Percentiles rank a stretch among this genome's conserved stretches.
phyloP scores from a whole-genome alignment of 495 filamentous ascomycete genomes.

The Neurospora discreta region DNA sequence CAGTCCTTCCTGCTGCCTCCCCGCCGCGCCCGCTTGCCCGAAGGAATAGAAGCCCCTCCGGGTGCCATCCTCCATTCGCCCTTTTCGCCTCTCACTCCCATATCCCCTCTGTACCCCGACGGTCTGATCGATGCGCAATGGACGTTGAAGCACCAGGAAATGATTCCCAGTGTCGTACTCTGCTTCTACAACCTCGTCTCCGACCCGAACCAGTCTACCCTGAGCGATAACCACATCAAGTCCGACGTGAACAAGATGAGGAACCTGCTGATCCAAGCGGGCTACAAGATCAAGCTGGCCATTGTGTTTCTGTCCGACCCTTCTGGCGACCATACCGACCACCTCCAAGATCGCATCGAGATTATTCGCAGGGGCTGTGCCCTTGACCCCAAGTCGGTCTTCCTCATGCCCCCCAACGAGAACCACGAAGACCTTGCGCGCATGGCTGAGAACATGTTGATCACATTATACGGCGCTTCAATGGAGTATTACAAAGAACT shows the following conservation, averaged over 20 bases:
- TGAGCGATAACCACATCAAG: slow-evolving; percentile 79
- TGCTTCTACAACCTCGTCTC: slow-evolving; percentile 61
- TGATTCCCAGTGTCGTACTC: slow-evolving; percentile 69
- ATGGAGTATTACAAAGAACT: slow-evolving; percentile 86
- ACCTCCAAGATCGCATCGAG: slow-evolving; percentile 53
- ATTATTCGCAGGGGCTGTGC: slow-evolving; percentile 66
- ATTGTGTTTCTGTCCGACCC: slow-evolving; percentile 68
- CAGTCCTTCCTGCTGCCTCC: slow-evolving; percentile 40
- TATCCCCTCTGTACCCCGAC: slow-evolving; percentile 74
- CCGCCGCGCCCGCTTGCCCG: slow-evolving; percentile 38
- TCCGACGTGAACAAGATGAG: slow-evolving; percentile 72
- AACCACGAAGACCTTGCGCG: slow-evolving; percentile 47
- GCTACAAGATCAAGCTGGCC: slow-evolving; percentile 62
- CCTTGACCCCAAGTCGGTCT: slow-evolving; percentile 60
- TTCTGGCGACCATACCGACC: slow-evolving; percentile 45
- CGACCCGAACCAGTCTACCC: slow-evolving; percentile 55
- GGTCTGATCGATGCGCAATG: slow-evolving; percentile 71
- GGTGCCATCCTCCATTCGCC: slow-evolving; percentile 64
- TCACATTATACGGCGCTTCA: slow-evolving; percentile 50
- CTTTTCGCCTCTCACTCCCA: slow-evolving; percentile 73
- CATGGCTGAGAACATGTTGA: slow-evolving; percentile 49
- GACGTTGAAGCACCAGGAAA: slow-evolving; percentile 73
- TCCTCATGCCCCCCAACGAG: slow-evolving; percentile 46
- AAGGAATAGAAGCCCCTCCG: slow-evolving; percentile 33
- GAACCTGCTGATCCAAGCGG: slow-evolving; percentile 50